Evolutionary conservation across 352 stramenopile genomes (phyloP), one percentile per base, ranked within the genome.

Genomic region (Aphanomyces cochlioides): DNA sequence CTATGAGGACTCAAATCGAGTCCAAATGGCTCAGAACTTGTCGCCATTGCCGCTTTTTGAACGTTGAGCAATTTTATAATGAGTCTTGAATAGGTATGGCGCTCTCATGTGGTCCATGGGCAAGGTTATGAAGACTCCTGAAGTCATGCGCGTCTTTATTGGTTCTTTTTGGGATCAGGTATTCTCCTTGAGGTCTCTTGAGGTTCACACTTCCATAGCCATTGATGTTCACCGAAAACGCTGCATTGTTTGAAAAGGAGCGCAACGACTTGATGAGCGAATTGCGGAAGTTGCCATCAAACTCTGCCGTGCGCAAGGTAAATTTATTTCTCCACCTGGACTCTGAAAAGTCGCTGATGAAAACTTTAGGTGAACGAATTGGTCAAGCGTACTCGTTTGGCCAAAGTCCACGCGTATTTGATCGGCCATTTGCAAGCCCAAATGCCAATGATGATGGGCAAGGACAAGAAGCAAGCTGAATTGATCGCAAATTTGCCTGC

Each of bases 111-210:
- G 97, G 97, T 97, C 85, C 21, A 85, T 99, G 64, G 96, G 97
- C 68, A 99, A 99, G 75, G 97, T 98, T 28, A 92, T 99, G 69
- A 96, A 96, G 73, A 98, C 93, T 12, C 96, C 97, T 3, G 97
- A 99, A 77, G 97, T 99, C 58, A 95, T 98, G 76, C 89, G 96
- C 39, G 96, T 99, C 15, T 99, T 99, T 77, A 93, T 99, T 53
- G 96, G 96, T 5, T 98, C 90, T 6, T 99, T 99, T 81, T 99
- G 96, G 96, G 88, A 98, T 65, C 82, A 99, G 76, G 84, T 86
- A 21, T 77, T 94, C 4, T 74, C 84, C 15, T 15, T 12, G 12
- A 13, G 10, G 13, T 13, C 12, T 15, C 13, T 34, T 59, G 38
- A 66, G n/a, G 12, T 2, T 59, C 43, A 58, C 90, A 88, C 72